Conservation (phyloP, 441 rosid species). For the Populus hybrid region DNA sequence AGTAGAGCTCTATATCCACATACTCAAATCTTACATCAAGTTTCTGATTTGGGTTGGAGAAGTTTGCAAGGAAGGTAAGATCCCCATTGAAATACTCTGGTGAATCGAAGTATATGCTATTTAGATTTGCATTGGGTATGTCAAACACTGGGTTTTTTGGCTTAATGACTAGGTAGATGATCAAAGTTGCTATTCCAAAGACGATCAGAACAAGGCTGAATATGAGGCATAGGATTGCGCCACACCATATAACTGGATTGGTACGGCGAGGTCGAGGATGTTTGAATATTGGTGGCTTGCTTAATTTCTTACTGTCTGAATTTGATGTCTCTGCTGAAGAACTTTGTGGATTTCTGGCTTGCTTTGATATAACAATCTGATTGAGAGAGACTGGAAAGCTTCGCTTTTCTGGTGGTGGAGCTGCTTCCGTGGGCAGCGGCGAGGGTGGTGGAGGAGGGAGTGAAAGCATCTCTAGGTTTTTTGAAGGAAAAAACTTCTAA, state of each 20-base stretch:
- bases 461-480: slow-evolving; percentile 29
- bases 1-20: slow-evolving; percentile 58
- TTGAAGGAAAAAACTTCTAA: slow-evolving; percentile 6
- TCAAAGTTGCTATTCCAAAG: slow-evolving; percentile 70
- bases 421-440: slow-evolving; percentile 21
- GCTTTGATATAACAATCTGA: slow-evolving; percentile 41
- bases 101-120: slow-evolving; percentile 45
- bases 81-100: slow-evolving; percentile 78
- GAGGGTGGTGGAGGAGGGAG: slow-evolving; percentile 25
- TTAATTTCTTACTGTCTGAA: too few relatives aligned
- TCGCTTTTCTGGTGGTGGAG: slow-evolving; percentile 24
- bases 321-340: slow-evolving; percentile 20
- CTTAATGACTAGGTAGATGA: slow-evolving; percentile 53
- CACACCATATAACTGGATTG: slow-evolving; percentile 65
- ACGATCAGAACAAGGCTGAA: slow-evolving; percentile 72
- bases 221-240: slow-evolving; percentile 62
- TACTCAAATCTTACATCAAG: slow-evolving; percentile 59
- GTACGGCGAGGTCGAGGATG: too few relatives aligned
- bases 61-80: slow-evolving; percentile 55
- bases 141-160: slow-evolving; percentile 78
- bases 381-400: slow-evolving; percentile 30
- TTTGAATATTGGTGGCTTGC: too few relatives aligned
- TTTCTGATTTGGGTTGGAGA: slow-evolving; percentile 78
- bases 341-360: slow-evolving; percentile 23
- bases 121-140: slow-evolving; percentile 46